Evolutionary conservation across 768 basidiomycete genomes (phyloP).

Genomic region (Termitomyces sp.): DNA sequence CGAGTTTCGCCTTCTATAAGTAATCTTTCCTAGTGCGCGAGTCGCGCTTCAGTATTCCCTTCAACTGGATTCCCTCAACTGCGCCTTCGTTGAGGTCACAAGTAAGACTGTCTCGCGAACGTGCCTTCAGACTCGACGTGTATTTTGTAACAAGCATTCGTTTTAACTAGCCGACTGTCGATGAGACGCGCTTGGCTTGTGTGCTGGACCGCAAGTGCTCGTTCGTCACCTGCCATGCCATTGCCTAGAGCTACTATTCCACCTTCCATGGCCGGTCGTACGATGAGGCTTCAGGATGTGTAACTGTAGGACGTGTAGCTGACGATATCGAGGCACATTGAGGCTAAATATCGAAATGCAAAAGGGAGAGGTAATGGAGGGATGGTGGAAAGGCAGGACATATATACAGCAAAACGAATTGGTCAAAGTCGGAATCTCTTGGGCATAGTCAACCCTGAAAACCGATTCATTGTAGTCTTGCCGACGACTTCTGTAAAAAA

Average conservation of each 20-base stretch:
- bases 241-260: not conserved
- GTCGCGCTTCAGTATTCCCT: no score
- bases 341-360: not conserved
- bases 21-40: not conserved
- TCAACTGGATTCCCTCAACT: not conserved
- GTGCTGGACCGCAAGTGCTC: not conserved
- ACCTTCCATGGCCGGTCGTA: not conserved
- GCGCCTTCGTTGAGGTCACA: no score
- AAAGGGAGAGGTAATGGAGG: not conserved
- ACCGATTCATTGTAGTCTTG: no score
- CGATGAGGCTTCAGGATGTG: not conserved
- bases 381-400: not conserved
- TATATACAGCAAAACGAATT: not conserved
- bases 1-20: not conserved
- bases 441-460: not conserved
- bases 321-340: not conserved
- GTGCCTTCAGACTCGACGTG: not conserved
- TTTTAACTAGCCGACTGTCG: no score
- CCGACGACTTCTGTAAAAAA: no score
- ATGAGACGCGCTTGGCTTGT: not conserved
- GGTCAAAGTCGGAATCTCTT: not conserved
- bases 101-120: not conserved
- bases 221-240: not conserved
- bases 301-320: not conserved
- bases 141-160: no score